Conservation (phyloP, 352 stramenopile species). For the Phytophthora lateralis region DNA sequence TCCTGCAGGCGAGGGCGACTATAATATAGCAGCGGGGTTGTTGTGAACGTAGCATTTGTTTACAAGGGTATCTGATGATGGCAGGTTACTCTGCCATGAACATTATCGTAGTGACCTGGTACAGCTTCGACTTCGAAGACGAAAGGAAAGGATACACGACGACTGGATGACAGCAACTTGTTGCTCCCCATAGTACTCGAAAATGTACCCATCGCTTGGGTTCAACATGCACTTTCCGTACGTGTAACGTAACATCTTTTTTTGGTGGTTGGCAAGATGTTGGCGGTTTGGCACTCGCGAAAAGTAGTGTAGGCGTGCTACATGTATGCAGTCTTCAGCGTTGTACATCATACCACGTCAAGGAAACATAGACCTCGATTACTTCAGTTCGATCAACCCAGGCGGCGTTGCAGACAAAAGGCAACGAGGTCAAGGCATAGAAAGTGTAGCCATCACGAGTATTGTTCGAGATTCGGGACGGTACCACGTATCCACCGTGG, state of each 20-base stretch:
- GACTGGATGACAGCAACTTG: too few relatives aligned
- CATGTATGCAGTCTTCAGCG: background rate
- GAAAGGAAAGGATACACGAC: constrained; percentile 1
- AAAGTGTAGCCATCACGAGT: constrained; percentile 6
- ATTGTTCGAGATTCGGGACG: background rate
- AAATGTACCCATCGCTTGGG: constrained; percentile 12
- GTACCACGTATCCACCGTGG: constrained; percentile 25
- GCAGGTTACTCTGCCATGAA: too few relatives aligned
- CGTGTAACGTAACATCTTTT: background rate
- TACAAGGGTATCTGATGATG: background rate
- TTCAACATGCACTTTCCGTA: background rate
- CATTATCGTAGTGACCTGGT: too few relatives aligned
- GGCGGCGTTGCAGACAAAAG: background rate
- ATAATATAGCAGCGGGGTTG: too few relatives aligned
- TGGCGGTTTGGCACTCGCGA: too few relatives aligned
- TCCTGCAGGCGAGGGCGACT: too few relatives aligned
- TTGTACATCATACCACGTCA: background rate
- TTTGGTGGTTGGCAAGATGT: too few relatives aligned
- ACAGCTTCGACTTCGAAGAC: constrained; percentile 13
- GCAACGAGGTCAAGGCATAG: constrained; percentile 4
- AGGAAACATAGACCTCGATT: background rate
- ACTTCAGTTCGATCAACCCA: background rate
- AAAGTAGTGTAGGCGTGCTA: too few relatives aligned
- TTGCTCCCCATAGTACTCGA: constrained; percentile 12
- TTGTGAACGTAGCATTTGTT: too few relatives aligned